phyloP scores from a whole-genome alignment of 495 filamentous ascomycete species.

The Cryomyces minteri region DNA sequence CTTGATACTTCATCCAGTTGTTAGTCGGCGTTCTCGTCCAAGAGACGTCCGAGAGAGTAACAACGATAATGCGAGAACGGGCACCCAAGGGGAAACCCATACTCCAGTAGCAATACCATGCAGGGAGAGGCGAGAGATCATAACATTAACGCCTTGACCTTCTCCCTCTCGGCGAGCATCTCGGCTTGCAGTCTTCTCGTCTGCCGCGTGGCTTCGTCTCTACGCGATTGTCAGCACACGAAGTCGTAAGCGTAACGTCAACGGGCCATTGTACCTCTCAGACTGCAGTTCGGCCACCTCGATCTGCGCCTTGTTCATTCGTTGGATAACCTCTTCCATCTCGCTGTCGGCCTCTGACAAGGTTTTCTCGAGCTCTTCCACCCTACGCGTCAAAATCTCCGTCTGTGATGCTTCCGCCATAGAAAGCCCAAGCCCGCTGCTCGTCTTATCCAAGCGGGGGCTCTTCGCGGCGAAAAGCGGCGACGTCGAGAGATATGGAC shows the following conservation, averaged over 20 bases:
- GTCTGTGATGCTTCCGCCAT: constrained; percentile 49
- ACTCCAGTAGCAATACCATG: no score
- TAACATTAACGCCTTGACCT: constrained; percentile 25
- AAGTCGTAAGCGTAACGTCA: constrained; percentile 11
- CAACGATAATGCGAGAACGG: no score
- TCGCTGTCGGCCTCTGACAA: constrained; percentile 69
- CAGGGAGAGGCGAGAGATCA: background rate
- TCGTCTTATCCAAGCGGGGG: constrained; percentile 40
- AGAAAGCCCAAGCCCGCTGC: constrained; percentile 32
- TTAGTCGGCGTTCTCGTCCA: no score
- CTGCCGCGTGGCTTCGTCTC: constrained; percentile 70
- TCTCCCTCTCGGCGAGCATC: constrained; percentile 38
- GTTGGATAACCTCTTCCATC: constrained; percentile 80
- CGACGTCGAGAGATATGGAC: constrained; percentile 26
- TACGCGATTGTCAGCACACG: constrained; percentile 21
- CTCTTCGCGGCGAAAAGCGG: constrained; percentile 42
- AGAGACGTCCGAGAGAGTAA: no score
- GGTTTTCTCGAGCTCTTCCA: constrained; percentile 63
- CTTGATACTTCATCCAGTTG: no score
- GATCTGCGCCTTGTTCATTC: constrained; percentile 88
- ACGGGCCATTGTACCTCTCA: constrained; percentile 36
- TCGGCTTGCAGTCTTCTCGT: constrained; percentile 57
- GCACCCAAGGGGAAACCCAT: no score
- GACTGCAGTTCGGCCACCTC: constrained; percentile 84
- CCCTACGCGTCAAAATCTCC: constrained; percentile 50